phyloP scores from a whole-genome alignment of 441 rosid genomes.

The Adansonia madagascariensis region DNA sequence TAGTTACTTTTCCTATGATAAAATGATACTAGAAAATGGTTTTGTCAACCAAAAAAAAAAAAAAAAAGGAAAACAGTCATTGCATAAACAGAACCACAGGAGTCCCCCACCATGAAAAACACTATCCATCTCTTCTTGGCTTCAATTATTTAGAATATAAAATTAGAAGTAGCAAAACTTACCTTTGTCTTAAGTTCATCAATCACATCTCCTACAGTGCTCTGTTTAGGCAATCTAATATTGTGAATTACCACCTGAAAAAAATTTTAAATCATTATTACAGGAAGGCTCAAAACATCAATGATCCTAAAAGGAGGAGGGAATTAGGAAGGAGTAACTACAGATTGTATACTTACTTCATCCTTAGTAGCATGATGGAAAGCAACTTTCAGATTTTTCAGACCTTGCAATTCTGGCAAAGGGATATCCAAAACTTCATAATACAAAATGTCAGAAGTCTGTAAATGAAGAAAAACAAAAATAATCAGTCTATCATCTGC shows the following conservation, averaged over 20 bases:
- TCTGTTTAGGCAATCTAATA: conserved; percentile 93
- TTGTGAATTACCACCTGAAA: conserved; percentile 79
- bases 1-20: not conserved
- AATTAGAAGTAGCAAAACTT: conserved; percentile 24
- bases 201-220: conserved; percentile 88
- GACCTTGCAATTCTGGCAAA: conserved; percentile 93
- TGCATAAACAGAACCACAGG: not conserved
- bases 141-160: not conserved
- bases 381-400: conserved; percentile 88
- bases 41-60: not conserved
- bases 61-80: not conserved
- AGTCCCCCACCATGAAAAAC: not conserved
- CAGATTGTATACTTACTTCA: conserved; percentile 57
- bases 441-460: conserved; percentile 91
- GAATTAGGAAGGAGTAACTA: conserved; percentile 11
- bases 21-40: not conserved
- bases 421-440: conserved; percentile 98
- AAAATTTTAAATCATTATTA: conserved; percentile 27
- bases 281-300: conserved; percentile 8
- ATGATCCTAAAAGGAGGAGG: conserved; percentile 14
- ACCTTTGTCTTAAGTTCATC: conserved; percentile 88
- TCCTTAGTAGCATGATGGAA: conserved; percentile 86
- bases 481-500: conserved; percentile 19
- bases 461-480: conserved; percentile 34
- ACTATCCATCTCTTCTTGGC: not conserved